phyloP scores from a whole-genome alignment of 495 filamentous ascomycete species.

The Daldinia childiae region DNA sequence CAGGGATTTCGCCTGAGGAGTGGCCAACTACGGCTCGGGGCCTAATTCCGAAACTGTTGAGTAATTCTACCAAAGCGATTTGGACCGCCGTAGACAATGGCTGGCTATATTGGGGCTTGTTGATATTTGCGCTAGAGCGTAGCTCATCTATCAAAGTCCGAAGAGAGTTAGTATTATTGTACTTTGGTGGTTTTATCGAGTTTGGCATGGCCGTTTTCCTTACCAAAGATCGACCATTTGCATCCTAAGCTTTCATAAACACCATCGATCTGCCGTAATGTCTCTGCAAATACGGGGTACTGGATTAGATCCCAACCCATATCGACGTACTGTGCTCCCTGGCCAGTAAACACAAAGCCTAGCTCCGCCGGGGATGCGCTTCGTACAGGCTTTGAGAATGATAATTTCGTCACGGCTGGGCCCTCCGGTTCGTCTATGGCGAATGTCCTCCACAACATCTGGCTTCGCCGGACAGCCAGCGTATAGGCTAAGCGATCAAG shows the following conservation, averaged over 20 bases:
- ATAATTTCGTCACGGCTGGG: not conserved
- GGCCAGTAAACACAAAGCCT: constrained; percentile 52
- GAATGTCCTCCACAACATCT: constrained; percentile 40
- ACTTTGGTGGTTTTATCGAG: not conserved
- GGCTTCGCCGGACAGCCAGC: constrained; percentile 40
- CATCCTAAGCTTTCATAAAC: constrained; percentile 38
- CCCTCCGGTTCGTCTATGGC: constrained; percentile 14
- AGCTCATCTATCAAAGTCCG: constrained; percentile 2
- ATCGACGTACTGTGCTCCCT: constrained; percentile 56
- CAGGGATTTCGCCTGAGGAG: constrained; percentile 67
- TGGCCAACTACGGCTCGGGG: constrained; percentile 62
- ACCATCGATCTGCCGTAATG: constrained; percentile 30
- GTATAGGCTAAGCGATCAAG: constrained; percentile 43
- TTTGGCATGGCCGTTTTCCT: not conserved
- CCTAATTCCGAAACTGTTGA: constrained; percentile 56
- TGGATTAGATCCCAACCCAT: constrained; percentile 59
- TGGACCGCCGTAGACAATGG: constrained; percentile 56
- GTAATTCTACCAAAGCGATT: constrained; percentile 59
- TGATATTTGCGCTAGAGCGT: constrained; percentile 41
- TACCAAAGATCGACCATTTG: constrained; percentile 46
- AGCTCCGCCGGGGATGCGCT: constrained; percentile 18
- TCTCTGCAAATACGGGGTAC: constrained; percentile 31
- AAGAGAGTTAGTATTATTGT: not conserved
- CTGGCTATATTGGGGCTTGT: constrained; percentile 49
- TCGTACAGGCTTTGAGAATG: constrained; percentile 4